These are phyloP conservation scores for Moesziomyces sp. DNA, from an alignment of 1,284 basidiomycete genomes.

Conservation along the genomic window DNA sequence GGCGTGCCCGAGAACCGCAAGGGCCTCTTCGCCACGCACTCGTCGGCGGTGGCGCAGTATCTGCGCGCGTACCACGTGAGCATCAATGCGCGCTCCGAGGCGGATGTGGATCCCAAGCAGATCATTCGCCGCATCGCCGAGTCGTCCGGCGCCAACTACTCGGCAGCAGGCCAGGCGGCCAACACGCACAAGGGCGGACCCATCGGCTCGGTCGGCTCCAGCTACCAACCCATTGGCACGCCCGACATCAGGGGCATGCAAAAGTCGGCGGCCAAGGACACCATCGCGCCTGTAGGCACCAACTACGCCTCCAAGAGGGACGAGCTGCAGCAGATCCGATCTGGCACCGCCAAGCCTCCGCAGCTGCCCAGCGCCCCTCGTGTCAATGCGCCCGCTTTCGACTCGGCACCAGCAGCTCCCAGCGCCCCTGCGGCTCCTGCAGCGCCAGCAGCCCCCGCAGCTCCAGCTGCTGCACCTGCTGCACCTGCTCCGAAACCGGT, in stretches of 20 bases:
- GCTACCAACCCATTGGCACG: constrained; percentile 64
- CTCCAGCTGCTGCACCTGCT: constrained; percentile 13
- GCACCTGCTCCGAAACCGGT: constrained; percentile 14
- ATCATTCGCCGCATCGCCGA: constrained; percentile 85
- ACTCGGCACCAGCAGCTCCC: constrained; percentile 25
- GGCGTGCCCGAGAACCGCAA: constrained; percentile 93
- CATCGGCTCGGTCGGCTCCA: constrained; percentile 59
- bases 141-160: constrained; percentile 92
- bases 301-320: constrained; percentile 59
- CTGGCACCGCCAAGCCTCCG: constrained; percentile 33
- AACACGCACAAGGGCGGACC: constrained; percentile 61
- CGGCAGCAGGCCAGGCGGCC: constrained; percentile 68
- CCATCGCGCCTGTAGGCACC: constrained; percentile 61
- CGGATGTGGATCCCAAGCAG: constrained; percentile 68
- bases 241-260: constrained; percentile 65
- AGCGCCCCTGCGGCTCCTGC: constrained; percentile 19
- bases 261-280: constrained; percentile 52
- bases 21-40: constrained; percentile 89
- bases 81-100: constrained; percentile 90
- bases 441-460: constrained; percentile 3
- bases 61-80: constrained; percentile 85
- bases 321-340: constrained; percentile 60
- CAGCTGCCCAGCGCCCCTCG: constrained; percentile 29
- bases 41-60: constrained; percentile 82
- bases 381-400: constrained; percentile 36